Evolutionary conservation across 371 early-diverging fungal species (phyloP).

Genomic region (Mortierella sp.): DNA sequence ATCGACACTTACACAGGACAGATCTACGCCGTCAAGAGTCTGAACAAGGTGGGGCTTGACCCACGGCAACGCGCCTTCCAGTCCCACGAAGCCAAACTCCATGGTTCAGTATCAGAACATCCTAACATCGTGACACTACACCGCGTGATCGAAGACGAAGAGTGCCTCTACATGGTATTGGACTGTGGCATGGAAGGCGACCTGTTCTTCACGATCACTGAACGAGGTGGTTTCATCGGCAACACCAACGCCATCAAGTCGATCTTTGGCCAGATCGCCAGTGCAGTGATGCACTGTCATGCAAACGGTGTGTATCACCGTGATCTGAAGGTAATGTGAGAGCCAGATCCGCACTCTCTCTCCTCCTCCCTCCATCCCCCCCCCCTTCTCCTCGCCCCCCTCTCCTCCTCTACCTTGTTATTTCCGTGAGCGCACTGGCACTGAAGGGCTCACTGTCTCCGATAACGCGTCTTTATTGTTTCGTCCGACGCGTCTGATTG

Average conservation of each 20-base stretch:
- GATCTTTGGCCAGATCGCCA: slow-evolving; percentile 68
- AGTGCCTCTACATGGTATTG: slow-evolving; percentile 78
- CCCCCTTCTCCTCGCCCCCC: background rate
- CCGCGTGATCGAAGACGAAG: slow-evolving; percentile 74
- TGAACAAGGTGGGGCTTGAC: slow-evolving; percentile 68
- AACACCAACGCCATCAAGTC: slow-evolving; percentile 62
- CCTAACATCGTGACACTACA: slow-evolving; percentile 79
- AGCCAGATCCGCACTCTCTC: too few species aligned
- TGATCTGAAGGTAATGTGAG: slow-evolving; percentile 73
- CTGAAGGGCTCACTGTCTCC: background rate
- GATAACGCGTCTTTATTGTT: background rate
- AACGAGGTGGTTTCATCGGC: slow-evolving; percentile 61
- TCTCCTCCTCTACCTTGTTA: background rate
- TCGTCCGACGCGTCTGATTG: background rate
- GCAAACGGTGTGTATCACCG: slow-evolving; percentile 70
- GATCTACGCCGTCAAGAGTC: slow-evolving; percentile 74
- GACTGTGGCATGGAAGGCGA: slow-evolving; percentile 79
- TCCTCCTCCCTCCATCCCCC: too few species aligned
- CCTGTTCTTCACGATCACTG: slow-evolving; percentile 74
- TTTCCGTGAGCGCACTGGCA: background rate
- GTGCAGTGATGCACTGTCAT: slow-evolving; percentile 71
- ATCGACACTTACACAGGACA: slow-evolving; percentile 52
- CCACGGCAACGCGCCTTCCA: slow-evolving; percentile 70
- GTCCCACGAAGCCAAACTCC: slow-evolving; percentile 79
- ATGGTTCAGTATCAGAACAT: slow-evolving; percentile 72